A percentile compares a stretch with the other conserved stretches of the same genome.
Conservation (phyloP, 345 rosid genomes). For the Hevea brasiliensis region DNA sequence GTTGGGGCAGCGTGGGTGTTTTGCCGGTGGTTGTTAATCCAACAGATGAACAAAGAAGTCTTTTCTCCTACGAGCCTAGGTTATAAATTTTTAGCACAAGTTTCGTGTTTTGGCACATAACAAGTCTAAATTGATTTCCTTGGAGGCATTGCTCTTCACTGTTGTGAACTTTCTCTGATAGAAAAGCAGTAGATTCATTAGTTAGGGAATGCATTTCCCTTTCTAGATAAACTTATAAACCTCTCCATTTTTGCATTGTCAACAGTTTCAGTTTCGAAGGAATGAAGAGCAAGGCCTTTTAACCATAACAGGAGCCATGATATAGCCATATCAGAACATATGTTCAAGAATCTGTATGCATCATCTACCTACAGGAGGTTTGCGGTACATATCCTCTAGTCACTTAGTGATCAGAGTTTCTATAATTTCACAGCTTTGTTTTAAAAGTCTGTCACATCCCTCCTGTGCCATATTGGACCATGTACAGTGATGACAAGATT, state of each 20-base stretch:
- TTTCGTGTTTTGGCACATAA: background rate
- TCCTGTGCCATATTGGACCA: background rate
- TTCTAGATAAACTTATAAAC: background rate
- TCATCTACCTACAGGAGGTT: background rate
- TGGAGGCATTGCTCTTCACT: background rate
- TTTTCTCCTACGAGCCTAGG: conserved; percentile 51
- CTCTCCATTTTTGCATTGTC: background rate
- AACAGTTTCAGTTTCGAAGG: conserved; percentile 10
- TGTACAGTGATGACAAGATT: background rate
- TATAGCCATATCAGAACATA: too few species aligned
- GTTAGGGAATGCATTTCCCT: background rate
- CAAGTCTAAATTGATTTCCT: background rate
- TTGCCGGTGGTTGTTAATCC: conserved; percentile 83
- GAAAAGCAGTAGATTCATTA: background rate
- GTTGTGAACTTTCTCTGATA: background rate
- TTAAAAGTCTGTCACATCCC: background rate
- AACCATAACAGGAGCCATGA: background rate
- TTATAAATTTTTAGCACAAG: conserved; percentile 19
- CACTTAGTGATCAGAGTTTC: background rate
- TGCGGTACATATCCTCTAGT: conserved; percentile 16
- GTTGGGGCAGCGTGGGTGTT: conserved; percentile 85
- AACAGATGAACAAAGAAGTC: conserved; percentile 78
- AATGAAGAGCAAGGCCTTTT: background rate
- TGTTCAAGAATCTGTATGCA: background rate
- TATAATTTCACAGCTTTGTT: background rate